Conservation (phyloP, 257 asterid genomes). For the Nicotiana noctiflora region DNA sequence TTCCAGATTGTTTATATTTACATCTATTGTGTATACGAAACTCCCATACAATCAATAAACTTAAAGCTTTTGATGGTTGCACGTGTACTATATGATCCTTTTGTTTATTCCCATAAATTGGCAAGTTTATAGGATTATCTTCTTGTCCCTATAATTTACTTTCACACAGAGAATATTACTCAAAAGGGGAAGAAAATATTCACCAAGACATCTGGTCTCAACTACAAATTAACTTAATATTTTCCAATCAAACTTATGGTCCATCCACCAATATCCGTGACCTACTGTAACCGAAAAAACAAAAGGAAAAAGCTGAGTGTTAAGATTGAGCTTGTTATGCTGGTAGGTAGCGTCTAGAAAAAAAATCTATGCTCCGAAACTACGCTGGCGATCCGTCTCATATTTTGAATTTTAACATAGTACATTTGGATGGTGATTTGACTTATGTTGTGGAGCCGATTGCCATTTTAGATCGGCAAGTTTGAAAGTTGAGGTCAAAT, state of each 20-base stretch:
- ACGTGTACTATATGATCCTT: too few relatives aligned
- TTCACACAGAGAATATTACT: neutral
- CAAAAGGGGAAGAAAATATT: neutral
- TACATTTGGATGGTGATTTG: too few relatives aligned
- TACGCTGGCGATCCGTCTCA: too few relatives aligned
- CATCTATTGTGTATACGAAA: too few relatives aligned
- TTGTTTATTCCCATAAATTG: neutral
- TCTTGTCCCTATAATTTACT: neutral
- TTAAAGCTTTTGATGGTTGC: too few relatives aligned
- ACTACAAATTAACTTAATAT: neutral
- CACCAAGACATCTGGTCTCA: neutral
- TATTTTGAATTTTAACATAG: too few relatives aligned
- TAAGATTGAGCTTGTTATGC: too few relatives aligned
- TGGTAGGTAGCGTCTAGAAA: conserved; percentile 9
- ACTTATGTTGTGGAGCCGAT: too few relatives aligned
- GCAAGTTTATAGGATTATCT: neutral
- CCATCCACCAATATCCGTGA: neutral
- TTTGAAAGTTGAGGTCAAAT: too few relatives aligned
- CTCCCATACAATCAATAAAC: too few relatives aligned
- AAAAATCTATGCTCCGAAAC: neutral
- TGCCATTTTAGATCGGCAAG: too few relatives aligned
- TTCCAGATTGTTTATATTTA: too few relatives aligned
- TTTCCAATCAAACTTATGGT: neutral
- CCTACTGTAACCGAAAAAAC: neutral
- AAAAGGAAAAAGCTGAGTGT: neutral